These are phyloP conservation scores for Psilocybe mexicana DNA, from an alignment of 1,284 basidiomycete genomes.

Conservation along the genomic window DNA sequence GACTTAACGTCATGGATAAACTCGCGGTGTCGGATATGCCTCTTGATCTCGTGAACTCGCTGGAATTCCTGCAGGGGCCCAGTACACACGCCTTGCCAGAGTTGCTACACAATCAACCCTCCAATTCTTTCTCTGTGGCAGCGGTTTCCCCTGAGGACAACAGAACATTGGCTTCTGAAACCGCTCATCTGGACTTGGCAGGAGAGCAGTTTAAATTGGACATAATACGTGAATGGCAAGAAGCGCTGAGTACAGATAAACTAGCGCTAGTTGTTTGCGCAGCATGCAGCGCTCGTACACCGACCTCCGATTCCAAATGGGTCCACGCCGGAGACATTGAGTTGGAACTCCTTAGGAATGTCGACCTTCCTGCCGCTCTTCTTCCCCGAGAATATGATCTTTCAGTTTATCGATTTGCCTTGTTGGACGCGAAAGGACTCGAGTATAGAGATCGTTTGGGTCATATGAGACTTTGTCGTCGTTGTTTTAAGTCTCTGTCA, in stretches of 20 bases:
- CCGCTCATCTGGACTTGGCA: not conserved
- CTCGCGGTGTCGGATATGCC: no score
- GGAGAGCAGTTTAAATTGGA: not conserved
- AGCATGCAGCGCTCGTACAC: not conserved
- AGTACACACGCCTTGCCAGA: no score
- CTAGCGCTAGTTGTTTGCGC: not conserved
- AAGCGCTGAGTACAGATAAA: not conserved
- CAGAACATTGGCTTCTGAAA: no score
- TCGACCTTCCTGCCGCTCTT: not conserved
- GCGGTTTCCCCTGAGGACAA: no score
- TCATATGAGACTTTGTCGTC: not conserved
- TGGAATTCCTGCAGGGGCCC: no score
- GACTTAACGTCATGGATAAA: no score
- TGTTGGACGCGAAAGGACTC: constrained; percentile 1
- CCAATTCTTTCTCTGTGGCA: no score
- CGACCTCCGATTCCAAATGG: not conserved
- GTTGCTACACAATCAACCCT: no score
- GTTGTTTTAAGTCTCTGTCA: not conserved
- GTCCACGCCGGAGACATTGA: not conserved
- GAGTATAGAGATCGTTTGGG: not conserved
- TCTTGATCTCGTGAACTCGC: no score
- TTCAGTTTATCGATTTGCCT: not conserved
- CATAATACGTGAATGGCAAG: not conserved
- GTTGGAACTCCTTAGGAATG: not conserved
- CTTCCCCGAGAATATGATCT: constrained; percentile 1